A percentile compares a stretch with the other conserved stretches of the same genome.
phyloP scores from a whole-genome alignment of 805 yeast genomes.

The Wickerhamiella australiensis region DNA sequence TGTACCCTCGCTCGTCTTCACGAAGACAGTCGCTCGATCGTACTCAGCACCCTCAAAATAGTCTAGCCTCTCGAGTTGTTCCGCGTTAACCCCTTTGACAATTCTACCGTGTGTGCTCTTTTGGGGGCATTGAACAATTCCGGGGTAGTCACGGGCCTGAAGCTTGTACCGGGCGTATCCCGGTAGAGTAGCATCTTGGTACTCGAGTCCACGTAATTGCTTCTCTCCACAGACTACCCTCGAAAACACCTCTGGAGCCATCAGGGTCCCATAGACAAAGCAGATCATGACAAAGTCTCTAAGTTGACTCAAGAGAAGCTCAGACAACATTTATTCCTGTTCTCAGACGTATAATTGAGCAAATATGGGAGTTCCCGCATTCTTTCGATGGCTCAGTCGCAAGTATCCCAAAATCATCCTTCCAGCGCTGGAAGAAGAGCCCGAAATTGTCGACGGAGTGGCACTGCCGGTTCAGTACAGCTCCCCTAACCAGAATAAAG shows the following conservation, averaged over 20 bases:
- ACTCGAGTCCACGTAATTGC: neutral
- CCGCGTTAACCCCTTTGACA: conserved; percentile 14
- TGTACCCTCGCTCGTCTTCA: neutral
- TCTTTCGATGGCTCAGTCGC: conserved; percentile 87
- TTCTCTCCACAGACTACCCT: conserved; percentile 17
- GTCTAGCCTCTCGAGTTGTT: conserved; percentile 17
- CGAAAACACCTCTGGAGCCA: conserved; percentile 21
- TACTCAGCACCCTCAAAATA: conserved; percentile 23
- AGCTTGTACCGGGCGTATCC: conserved; percentile 13
- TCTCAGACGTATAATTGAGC: neutral
- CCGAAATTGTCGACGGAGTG: conserved; percentile 43
- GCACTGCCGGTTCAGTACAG: conserved; percentile 54
- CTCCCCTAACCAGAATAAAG: conserved; percentile 88
- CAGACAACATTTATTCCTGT: neutral
- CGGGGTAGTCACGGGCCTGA: conserved; percentile 20
- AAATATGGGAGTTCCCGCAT: conserved; percentile 82
- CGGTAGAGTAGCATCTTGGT: conserved; percentile 2
- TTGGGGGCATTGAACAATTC: conserved; percentile 6
- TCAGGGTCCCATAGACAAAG: conserved; percentile 21
- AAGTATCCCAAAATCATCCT: conserved; percentile 91
- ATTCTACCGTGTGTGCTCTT: conserved; percentile 16
- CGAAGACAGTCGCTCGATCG: conserved; percentile 13
- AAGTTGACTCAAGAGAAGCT: neutral
- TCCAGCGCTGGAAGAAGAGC: conserved; percentile 66
- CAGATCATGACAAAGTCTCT: conserved; percentile 5